Evolutionary conservation across 768 basidiomycete genomes (phyloP).

Genomic region (Kondoa malvinella): DNA sequence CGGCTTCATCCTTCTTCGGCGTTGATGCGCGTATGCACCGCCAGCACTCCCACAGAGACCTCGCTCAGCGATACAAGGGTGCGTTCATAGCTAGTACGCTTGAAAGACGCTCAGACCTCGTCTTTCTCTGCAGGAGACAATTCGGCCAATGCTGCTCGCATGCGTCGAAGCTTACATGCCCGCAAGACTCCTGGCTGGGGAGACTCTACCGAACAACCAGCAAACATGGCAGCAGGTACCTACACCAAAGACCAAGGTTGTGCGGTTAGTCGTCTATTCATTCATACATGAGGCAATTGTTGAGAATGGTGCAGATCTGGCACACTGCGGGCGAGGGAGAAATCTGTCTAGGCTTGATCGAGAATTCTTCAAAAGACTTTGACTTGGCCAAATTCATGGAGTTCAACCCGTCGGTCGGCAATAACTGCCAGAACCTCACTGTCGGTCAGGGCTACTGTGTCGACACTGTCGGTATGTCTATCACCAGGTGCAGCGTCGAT

Average conservation of each 20-base stretch:
- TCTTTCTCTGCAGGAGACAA: no score
- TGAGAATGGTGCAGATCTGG: neutral
- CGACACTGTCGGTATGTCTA: neutral
- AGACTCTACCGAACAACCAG: neutral
- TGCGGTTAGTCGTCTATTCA: neutral
- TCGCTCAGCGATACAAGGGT: no score
- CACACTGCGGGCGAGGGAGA: conserved; percentile 3
- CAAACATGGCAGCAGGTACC: conserved; percentile 1
- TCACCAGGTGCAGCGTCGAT: no score
- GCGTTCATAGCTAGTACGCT: no score
- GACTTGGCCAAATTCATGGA: neutral
- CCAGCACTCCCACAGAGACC: neutral
- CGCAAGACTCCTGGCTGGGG: conserved; percentile 1
- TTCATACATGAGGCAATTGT: neutral
- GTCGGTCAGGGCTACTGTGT: conserved; percentile 6
- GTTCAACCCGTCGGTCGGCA: neutral
- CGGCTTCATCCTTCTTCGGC: neutral
- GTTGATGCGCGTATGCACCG: neutral
- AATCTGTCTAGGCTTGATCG: conserved; percentile 6
- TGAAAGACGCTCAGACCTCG: no score
- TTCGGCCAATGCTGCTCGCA: no score
- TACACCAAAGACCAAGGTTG: neutral
- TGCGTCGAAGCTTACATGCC: no score
- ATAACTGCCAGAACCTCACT: neutral
- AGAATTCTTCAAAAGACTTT: neutral